A percentile compares a stretch with the other conserved stretches of the same genome.
These are phyloP conservation scores for Didymella arachidicola DNA, from an alignment of 2,329 filamentous ascomycete genomes.

Conservation along the genomic window DNA sequence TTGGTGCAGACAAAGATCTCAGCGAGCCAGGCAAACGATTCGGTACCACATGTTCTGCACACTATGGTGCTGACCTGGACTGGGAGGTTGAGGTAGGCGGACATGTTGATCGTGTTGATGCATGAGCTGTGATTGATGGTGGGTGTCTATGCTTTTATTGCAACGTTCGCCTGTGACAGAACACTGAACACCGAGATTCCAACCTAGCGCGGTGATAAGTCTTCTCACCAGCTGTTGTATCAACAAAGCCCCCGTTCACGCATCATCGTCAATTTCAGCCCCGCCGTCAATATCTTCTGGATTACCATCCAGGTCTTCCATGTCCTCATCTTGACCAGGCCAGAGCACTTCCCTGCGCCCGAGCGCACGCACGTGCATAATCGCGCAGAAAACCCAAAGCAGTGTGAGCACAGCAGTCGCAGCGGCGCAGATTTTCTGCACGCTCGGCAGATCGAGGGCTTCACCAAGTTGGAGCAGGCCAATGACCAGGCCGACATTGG, in stretches of 20 bases:
- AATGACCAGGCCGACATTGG: conserved; percentile 66
- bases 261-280: background rate
- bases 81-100: background rate
- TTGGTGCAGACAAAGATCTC: background rate
- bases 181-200: background rate
- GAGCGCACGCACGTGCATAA: conserved; percentile 61
- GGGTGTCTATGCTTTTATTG: background rate
- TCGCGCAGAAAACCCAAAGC: conserved; percentile 63
- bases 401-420: conserved; percentile 63
- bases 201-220: background rate
- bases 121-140: too few species aligned
- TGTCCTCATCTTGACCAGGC: conserved; percentile 68
- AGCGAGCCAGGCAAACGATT: background rate
- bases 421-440: conserved; percentile 62
- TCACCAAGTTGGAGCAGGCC: conserved; percentile 63
- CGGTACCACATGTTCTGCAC: background rate
- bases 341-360: conserved; percentile 58
- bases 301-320: conserved; percentile 33
- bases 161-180: background rate
- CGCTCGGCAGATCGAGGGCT: conserved; percentile 59
- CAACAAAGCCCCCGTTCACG: background rate
- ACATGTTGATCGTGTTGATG: background rate
- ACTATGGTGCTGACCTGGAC: background rate
- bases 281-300: background rate
- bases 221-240: background rate